These are phyloP conservation scores for Thermochaetoides thermophila DNA, from an alignment of 495 filamentous ascomycete species.

Conservation along the genomic window DNA sequence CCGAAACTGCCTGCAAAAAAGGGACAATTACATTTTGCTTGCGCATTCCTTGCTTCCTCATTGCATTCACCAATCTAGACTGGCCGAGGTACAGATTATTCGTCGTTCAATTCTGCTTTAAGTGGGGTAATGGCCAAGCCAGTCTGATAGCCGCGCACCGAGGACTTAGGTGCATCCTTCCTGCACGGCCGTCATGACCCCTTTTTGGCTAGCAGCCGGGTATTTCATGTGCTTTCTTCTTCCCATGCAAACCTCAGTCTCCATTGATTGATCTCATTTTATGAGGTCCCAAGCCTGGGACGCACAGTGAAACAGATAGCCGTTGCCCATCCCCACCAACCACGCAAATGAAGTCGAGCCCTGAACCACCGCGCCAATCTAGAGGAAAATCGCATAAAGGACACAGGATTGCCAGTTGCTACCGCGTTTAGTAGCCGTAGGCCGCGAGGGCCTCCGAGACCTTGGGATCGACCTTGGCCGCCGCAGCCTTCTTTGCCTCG, in stretches of 20 bases:
- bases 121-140: conserved; percentile 9
- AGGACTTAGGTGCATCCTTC: too few relatives aligned
- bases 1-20: too few relatives aligned
- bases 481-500: conserved; percentile 82
- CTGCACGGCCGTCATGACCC: conserved; percentile 13
- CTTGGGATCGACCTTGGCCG: conserved; percentile 69
- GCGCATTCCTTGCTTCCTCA: neutral
- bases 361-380: conserved; percentile 29
- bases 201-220: conserved; percentile 13
- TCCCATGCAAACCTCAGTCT: conserved; percentile 23
- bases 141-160: too few relatives aligned
- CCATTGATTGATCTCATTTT: conserved; percentile 26
- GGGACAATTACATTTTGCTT: too few relatives aligned
- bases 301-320: conserved; percentile 22
- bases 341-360: conserved; percentile 27
- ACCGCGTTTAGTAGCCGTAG: conserved; percentile 38
- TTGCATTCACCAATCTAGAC: conserved; percentile 7
- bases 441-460: conserved; percentile 38
- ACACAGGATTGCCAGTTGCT: conserved; percentile 14
- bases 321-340: conserved; percentile 21
- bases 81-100: conserved; percentile 12
- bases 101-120: conserved; percentile 18
- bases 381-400: conserved; percentile 26
- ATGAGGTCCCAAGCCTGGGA: conserved; percentile 24
- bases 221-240: conserved; percentile 17